A percentile compares a stretch with the other conserved stretches of the same genome.
Evolutionary conservation across 805 yeast species (phyloP).

Genomic region (Sugiyamaella boreocaroliniensis): DNA sequence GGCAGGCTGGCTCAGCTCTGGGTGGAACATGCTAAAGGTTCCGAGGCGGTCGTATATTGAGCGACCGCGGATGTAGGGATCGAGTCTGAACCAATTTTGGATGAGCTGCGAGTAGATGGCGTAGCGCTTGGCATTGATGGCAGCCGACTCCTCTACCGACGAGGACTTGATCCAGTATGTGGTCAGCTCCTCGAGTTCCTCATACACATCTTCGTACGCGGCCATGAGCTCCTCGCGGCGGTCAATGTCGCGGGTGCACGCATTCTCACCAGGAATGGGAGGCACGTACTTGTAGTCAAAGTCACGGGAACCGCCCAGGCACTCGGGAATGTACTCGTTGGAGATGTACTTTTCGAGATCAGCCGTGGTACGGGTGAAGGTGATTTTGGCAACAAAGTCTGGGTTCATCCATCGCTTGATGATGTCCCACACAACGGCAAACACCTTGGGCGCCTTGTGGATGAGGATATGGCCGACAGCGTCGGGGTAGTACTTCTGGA

Average conservation of each 20-base stretch:
- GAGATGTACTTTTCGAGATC: constrained; percentile 64
- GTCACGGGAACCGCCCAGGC: constrained; percentile 66
- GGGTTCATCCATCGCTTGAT: constrained; percentile 94
- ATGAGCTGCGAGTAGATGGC: constrained; percentile 47
- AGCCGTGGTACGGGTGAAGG: constrained; percentile 62
- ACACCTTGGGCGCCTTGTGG: constrained; percentile 96
- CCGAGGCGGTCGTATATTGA: constrained; percentile 75
- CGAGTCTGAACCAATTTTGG: constrained; percentile 59
- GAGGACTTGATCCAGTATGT: constrained; percentile 61
- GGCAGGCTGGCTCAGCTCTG: constrained; percentile 18
- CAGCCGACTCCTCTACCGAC: constrained; percentile 43
- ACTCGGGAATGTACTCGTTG: constrained; percentile 52
- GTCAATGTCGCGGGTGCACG: constrained; percentile 37
- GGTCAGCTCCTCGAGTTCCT: constrained; percentile 58
- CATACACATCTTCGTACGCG: constrained; percentile 50
- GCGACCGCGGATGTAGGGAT: constrained; percentile 76
- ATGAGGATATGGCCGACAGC: constrained; percentile 75
- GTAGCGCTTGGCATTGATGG: constrained; percentile 40
- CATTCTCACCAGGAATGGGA: constrained; percentile 60
- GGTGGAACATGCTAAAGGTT: constrained; percentile 36
- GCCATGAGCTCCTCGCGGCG: constrained; percentile 39
- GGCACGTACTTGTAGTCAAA: constrained; percentile 51
- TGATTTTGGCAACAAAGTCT: constrained; percentile 85
- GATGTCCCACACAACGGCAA: constrained; percentile 88
- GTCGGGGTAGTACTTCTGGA: constrained; percentile 96